Percentiles rank a stretch among this genome's conserved stretches.
These are phyloP conservation scores for Sordaria brevicollis DNA, from an alignment of 495 filamentous ascomycete species.

Conservation along the genomic window DNA sequence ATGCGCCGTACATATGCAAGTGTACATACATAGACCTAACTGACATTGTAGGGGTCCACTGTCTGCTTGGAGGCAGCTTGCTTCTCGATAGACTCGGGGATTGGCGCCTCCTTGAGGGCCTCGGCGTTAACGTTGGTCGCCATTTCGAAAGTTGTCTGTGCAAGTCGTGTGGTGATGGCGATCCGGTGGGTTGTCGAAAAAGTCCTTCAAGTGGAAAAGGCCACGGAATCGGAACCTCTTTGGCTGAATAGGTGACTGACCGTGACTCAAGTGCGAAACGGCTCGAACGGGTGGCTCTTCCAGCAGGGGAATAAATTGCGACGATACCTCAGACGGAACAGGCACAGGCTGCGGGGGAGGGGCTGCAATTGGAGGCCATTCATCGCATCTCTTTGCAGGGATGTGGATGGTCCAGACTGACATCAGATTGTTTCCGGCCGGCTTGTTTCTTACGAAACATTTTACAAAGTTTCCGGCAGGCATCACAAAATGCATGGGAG, in stretches of 20 bases:
- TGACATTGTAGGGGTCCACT: constrained; percentile 59
- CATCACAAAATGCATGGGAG: background rate
- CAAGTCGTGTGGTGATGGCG: background rate
- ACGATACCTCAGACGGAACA: background rate
- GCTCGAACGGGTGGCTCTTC: background rate
- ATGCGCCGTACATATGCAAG: background rate
- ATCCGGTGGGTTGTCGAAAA: background rate
- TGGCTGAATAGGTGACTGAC: too few relatives aligned
- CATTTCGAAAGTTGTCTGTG: constrained; percentile 6
- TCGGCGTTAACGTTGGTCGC: constrained; percentile 17
- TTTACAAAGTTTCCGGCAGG: background rate
- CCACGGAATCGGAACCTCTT: background rate
- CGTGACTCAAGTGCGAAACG: background rate
- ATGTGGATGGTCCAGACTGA: background rate
- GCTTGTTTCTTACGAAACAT: background rate
- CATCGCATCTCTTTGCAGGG: background rate
- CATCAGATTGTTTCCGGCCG: background rate
- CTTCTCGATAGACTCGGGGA: constrained; percentile 10
- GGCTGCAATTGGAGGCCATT: background rate
- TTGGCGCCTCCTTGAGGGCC: constrained; percentile 18
- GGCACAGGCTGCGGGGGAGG: background rate
- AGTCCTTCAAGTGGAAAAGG: background rate
- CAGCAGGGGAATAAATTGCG: background rate
- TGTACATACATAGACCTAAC: background rate
- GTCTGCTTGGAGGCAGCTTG: constrained; percentile 40